A percentile compares a stretch with the other conserved stretches of the same genome.
These are phyloP conservation scores for Elsinoe perseae DNA, from an alignment of 2,329 filamentous ascomycete species.

Conservation along the genomic window DNA sequence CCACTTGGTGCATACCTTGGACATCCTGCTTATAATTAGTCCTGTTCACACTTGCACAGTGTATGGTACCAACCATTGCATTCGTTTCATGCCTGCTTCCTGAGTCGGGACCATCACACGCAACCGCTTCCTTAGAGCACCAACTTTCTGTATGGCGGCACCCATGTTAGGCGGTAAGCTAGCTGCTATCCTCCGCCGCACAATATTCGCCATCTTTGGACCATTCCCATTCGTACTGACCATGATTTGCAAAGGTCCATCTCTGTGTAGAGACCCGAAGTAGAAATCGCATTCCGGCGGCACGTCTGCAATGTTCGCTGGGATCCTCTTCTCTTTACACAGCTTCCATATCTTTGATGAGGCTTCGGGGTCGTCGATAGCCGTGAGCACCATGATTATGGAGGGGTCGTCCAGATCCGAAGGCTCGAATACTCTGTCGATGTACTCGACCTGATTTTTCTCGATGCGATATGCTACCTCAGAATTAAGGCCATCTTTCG, in stretches of 20 bases:
- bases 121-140: constrained; percentile 68
- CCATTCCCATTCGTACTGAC: constrained; percentile 97
- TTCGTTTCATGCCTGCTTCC: constrained; percentile 74
- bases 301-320: constrained; percentile 94
- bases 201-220: constrained; percentile 78
- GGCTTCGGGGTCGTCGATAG: constrained; percentile 87
- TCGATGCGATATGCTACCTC: constrained; percentile 79
- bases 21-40: constrained; percentile 61
- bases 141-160: constrained; percentile 76
- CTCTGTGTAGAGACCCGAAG: constrained; percentile 90
- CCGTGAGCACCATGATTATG: constrained; percentile 80
- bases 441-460: constrained; percentile 65
- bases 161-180: constrained; percentile 72
- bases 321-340: constrained; percentile 74
- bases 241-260: constrained; percentile 96
- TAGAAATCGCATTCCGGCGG: constrained; percentile 97
- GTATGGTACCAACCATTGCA: constrained; percentile 62
- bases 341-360: constrained; percentile 87
- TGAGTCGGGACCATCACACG: constrained; percentile 64
- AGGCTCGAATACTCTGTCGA: constrained; percentile 77
- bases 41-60: neutral
- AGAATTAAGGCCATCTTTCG: constrained; percentile 69
- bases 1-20: constrained; percentile 79
- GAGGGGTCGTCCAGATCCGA: constrained; percentile 66
- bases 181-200: constrained; percentile 72